Conservation (phyloP, 441 rosid species). For the Rhodomyrtus psidioides region DNA sequence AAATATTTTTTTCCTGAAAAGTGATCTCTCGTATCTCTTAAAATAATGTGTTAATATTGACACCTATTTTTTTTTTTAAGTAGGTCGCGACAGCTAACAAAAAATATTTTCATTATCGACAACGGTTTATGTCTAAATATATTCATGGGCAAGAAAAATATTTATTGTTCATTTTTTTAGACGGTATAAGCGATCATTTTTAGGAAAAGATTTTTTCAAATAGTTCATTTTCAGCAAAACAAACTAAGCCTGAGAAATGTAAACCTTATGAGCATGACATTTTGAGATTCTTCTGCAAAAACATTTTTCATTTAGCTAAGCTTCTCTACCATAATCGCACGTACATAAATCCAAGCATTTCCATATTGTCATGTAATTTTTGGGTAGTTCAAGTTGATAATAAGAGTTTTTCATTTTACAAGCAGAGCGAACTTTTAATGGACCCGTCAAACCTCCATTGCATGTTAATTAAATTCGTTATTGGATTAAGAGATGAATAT, state of each 20-base stretch:
- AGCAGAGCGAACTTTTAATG: neutral
- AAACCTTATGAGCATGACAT: neutral
- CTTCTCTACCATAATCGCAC: neutral
- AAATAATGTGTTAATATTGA: too few relatives aligned
- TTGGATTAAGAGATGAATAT: neutral
- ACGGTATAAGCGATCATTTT: too few relatives aligned
- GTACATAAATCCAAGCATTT: neutral
- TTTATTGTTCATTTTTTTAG: too few relatives aligned
- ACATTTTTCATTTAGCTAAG: neutral
- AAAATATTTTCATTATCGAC: too few relatives aligned
- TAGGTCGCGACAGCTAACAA: too few relatives aligned
- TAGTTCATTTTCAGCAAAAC: too few relatives aligned
- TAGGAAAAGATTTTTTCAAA: too few relatives aligned
- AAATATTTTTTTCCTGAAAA: too few relatives aligned
- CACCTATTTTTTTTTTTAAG: too few relatives aligned
- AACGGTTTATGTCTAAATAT: too few relatives aligned
- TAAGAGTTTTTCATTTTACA: neutral
- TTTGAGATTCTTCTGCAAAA: neutral
- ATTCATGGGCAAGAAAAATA: too few relatives aligned
- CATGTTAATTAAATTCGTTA: neutral
- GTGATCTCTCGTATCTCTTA: too few relatives aligned
- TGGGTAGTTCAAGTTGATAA: neutral
- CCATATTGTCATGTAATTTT: neutral
- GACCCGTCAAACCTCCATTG: neutral
- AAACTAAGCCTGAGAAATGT: neutral